Evolutionary conservation across 768 basidiomycete species (phyloP), one percentile per base, ranked within the genome.

Genomic region (Kwoniella shandongensis): DNA sequence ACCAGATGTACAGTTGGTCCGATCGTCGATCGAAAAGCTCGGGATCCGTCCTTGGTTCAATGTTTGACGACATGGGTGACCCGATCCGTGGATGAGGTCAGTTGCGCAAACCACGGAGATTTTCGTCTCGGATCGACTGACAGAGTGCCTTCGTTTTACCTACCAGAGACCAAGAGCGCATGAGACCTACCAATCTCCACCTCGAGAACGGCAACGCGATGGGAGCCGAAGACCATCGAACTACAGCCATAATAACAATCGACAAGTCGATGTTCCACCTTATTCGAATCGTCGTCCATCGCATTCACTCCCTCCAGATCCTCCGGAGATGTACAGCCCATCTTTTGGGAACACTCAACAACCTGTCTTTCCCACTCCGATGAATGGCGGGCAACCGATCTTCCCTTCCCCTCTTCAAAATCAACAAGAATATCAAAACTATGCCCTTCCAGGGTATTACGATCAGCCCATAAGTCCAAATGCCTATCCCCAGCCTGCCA

Each of bases 81-180:
- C 17, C 50, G 72, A 49, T 63, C 73, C 11, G 59, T 73, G 1
- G 75, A 73, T 40, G 73, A 73, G 60, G 73, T 71, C 42, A 62
- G 69, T 60, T 35, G 8, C 23, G 4, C 18, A 10, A 22, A 6
- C 4, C 12, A 13, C 18, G 13, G 25, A 29, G 3, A 11, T 22
- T 23, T 46, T 25, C 27, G 13, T 4, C 13, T 22, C 13, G 23
- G 8, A 4, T 10, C 20, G 4, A 26, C 25, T 45, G 44, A 45
- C 8, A 10, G 13, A 13, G 22, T 26, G 30, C n/a, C 15, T 0
- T 23, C 10, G 23, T 38, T 30, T 38, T 4, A 11, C 1, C 5
- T 20, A 26, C 17, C 23, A 55, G 57, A 38, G 55, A 23, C 51
- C 56, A 44, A 30, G 58, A 48, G 54, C 44, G 15, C 11, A 25